Evolutionary conservation across 805 yeast species (phyloP), one percentile per base, ranked within the genome.

Genomic region (Cyberlindnera bimundalis): DNA sequence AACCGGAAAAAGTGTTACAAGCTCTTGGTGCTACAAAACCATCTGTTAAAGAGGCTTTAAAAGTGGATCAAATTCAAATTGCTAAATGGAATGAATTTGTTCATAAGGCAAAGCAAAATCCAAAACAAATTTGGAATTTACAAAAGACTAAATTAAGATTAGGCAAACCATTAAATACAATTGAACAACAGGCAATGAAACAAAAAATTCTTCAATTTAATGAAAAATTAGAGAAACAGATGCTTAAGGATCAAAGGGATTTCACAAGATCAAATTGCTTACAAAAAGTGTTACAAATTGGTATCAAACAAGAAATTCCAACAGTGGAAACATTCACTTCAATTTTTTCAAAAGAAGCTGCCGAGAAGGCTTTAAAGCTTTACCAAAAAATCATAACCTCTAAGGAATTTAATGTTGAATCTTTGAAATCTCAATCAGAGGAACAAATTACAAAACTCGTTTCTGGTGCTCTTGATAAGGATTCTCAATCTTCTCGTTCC

Each of bases 11-110:
- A 54, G 98, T 89, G 9, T 68, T 91, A 41, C 73, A 71, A 44
- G 96, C 96, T 2, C 65, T 90, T 62, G 98, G 98, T 47, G 78
- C 85, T 37, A 68, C 72, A 45, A 91, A 90, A 64, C 98, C 98
- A 38, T 71, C 84, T 42, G 61, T 84, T 33, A 74, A 73, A 49
- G 71, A 79, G 55, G 76, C 96, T 9, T 67, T 84, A 40, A 76
- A 76, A 50, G 71, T 81, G 31, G 96, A 88, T 59, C 78, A 76
- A 55, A 68, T 68, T 17, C 96, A 89, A 61, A 78, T 86, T 35
- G 66, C 72, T 20, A 73, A 75, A 47, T 91, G 90, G 93, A 88
- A 88, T 64, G 67, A 72, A 45, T 84, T 76, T 62, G 82, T 90
- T 6, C 70, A 71, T 18, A 62, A 68, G 26, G 89, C 76, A 59